Evolutionary conservation across 768 basidiomycete species (phyloP).

Genomic region (Lactarius hatsudake): DNA sequence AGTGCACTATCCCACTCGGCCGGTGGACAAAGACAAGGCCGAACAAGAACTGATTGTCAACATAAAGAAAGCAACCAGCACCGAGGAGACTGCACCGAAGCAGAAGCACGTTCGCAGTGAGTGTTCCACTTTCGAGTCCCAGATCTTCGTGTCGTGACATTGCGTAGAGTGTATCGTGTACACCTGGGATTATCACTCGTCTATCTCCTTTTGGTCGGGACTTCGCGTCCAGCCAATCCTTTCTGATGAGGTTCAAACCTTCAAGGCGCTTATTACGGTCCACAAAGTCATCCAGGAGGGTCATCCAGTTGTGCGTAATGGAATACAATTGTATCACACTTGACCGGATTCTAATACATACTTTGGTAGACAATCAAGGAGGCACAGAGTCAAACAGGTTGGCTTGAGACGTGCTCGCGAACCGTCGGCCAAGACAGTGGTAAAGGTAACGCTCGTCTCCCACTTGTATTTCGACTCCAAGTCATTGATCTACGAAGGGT

Average conservation of each 20-base stretch:
- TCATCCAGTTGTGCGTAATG: conserved; percentile 76
- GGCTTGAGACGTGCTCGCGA: conserved; percentile 95
- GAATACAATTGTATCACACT: conserved; percentile 16
- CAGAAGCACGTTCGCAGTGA: conserved; percentile 99
- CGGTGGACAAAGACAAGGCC: conserved; percentile 98
- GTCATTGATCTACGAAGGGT: conserved; percentile 51
- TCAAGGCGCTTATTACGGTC: conserved; percentile 95
- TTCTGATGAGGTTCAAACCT: conserved; percentile 96
- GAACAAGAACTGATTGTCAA: conserved; percentile 91
- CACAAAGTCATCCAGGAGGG: conserved; percentile 99
- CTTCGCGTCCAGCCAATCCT: conserved; percentile 95
- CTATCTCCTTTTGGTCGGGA: conserved; percentile 96
- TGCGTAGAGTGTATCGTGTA: conserved; percentile 91
- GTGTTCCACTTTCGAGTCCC: conserved; percentile 32
- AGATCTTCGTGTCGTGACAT: conserved; percentile 8
- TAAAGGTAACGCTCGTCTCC: conserved; percentile 52
- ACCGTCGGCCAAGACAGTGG: conserved; percentile 78
- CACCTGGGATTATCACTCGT: conserved; percentile 99
- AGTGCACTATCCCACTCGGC: conserved; percentile 91
- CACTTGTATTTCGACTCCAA: not conserved
- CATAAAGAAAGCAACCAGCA: conserved; percentile 96
- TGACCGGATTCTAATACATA: conserved; percentile 22
- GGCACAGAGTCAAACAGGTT: conserved; percentile 93
- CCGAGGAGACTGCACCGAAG: conserved; percentile 95
- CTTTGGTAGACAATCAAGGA: conserved; percentile 83